Percentiles rank a stretch among this genome's conserved stretches.
These are phyloP conservation scores for Penicillium alfredii DNA, from an alignment of 495 filamentous ascomycete genomes.

Conservation along the genomic window DNA sequence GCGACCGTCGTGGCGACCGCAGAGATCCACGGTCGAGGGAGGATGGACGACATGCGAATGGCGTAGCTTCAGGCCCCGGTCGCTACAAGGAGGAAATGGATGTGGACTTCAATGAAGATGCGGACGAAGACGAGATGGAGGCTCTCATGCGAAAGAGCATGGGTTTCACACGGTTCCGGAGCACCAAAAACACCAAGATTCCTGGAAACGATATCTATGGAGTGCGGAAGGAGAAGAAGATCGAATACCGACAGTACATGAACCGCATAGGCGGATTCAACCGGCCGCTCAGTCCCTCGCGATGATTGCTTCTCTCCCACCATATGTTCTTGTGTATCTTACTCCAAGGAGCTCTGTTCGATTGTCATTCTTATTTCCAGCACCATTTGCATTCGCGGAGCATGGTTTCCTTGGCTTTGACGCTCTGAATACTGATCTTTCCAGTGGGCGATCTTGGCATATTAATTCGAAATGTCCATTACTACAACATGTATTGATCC, in stretches of 20 bases:
- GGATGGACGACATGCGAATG: constrained; percentile 23
- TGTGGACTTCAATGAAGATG: constrained; percentile 43
- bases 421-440: too few species aligned
- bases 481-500: neutral
- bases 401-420: constrained; percentile 14
- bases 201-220: constrained; percentile 81
- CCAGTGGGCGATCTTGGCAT: constrained; percentile 5
- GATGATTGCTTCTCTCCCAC: constrained; percentile 15
- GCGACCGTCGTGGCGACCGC: constrained; percentile 30
- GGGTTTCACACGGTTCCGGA: constrained; percentile 82
- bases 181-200: constrained; percentile 87
- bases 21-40: constrained; percentile 25
- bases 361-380: constrained; percentile 7
- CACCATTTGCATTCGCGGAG: constrained; percentile 25
- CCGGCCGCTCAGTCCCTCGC: constrained; percentile 67
- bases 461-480: too few species aligned
- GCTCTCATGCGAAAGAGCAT: constrained; percentile 74
- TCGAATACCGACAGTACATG: constrained; percentile 97
- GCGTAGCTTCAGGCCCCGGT: constrained; percentile 9
- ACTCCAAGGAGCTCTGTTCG: neutral
- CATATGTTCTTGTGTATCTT: constrained; percentile 4
- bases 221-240: constrained; percentile 90
- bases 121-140: constrained; percentile 61
- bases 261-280: constrained; percentile 97
- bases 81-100: constrained; percentile 37